These are phyloP conservation scores for Fusarium newnesense DNA, from an alignment of 2,329 filamentous ascomycete genomes.

Conservation along the genomic window DNA sequence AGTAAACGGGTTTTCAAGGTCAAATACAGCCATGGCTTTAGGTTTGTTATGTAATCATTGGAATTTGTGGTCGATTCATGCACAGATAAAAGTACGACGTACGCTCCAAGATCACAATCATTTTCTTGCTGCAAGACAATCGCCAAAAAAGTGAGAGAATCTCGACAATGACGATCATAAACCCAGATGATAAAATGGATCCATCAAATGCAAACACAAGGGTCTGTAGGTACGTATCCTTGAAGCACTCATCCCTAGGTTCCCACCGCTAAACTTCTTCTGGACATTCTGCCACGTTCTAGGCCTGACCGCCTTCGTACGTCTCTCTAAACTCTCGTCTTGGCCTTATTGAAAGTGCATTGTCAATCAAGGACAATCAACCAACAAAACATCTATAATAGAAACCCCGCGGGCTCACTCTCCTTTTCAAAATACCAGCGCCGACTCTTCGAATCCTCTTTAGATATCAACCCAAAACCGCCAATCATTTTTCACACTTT, in stretches of 20 bases:
- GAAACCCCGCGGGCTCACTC: neutral
- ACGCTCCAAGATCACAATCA: conserved; percentile 14
- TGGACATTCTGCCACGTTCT: conserved; percentile 37
- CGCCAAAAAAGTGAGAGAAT: conserved; percentile 12
- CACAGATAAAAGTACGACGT: conserved; percentile 12
- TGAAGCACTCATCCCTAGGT: neutral
- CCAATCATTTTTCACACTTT: neutral
- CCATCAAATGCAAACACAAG: conserved; percentile 14
- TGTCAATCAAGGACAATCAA: conserved; percentile 20
- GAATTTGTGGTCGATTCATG: neutral
- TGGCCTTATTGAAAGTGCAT: conserved; percentile 9
- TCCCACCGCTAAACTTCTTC: neutral
- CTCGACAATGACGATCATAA: conserved; percentile 21
- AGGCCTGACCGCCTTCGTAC: conserved; percentile 37
- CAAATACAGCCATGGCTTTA: neutral
- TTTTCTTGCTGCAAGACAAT: conserved; percentile 9
- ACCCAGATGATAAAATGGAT: conserved; percentile 31
- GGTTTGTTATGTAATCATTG: neutral
- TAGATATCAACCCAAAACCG: neutral
- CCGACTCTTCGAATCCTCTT: neutral
- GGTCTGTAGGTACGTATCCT: conserved; percentile 25
- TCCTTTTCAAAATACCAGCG: conserved; percentile 1
- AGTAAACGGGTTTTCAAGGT: neutral
- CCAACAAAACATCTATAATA: conserved; percentile 18
- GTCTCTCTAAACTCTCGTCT: conserved; percentile 27